Evolutionary conservation across 2,329 filamentous ascomycete species (phyloP).

Genomic region (Fusarium siculi): DNA sequence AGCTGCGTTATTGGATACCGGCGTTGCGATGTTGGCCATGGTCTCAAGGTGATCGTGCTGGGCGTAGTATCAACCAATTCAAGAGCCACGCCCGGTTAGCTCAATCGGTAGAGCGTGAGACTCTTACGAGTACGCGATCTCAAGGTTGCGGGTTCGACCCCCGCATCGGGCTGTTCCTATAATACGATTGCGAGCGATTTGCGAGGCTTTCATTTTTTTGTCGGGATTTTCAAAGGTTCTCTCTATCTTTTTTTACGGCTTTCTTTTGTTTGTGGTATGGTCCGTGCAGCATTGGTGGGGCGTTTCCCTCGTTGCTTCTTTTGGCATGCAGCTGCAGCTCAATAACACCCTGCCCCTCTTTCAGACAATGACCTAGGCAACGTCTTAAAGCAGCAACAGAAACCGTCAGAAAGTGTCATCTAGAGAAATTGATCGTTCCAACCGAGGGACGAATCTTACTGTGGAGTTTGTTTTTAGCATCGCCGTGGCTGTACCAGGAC

Average conservation of each 20-base stretch:
- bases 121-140: constrained; percentile 64
- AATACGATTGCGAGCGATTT: constrained; percentile 23
- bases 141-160: constrained; percentile 67
- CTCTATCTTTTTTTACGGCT: not conserved
- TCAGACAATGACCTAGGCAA: not conserved
- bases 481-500: not conserved
- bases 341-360: constrained; percentile 21
- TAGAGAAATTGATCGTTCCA: not conserved
- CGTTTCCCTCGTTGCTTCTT: not conserved
- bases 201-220: constrained; percentile 26
- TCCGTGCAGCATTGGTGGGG: constrained; percentile 8
- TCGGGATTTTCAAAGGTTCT: not conserved
- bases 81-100: constrained; percentile 49
- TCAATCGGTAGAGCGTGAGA: constrained; percentile 71
- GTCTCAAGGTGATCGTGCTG: not conserved
- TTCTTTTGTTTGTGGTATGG: constrained; percentile 1
- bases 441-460: not conserved
- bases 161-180: constrained; percentile 51
- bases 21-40: not conserved
- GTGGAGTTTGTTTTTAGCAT: not conserved
- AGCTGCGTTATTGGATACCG: not conserved
- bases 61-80: constrained; percentile 13
- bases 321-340: constrained; percentile 19
- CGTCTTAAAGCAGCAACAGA: constrained; percentile 40
- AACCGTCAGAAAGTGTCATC: not conserved